phyloP scores from a whole-genome alignment of 345 rosid genomes.

The Cochlearia excelsa region DNA sequence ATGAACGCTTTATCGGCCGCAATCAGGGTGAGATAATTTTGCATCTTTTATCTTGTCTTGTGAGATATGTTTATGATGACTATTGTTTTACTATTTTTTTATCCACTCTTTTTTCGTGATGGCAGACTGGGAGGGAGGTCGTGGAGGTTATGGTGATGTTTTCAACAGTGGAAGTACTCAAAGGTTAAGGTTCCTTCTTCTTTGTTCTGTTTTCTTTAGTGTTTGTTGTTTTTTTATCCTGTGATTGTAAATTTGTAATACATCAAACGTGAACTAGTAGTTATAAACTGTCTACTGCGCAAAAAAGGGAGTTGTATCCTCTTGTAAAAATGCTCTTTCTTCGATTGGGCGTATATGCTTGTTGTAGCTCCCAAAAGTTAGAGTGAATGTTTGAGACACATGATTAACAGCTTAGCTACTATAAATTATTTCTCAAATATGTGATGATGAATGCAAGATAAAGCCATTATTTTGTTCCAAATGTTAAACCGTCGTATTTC shows the following conservation, averaged over 20 bases:
- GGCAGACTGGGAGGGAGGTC: constrained; percentile 81
- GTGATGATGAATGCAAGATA: background rate
- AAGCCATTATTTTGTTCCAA: constrained; percentile 3
- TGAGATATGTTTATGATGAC: constrained; percentile 8
- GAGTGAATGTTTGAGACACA: constrained; percentile 6
- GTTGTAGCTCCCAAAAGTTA: background rate
- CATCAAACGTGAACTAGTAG: constrained; percentile 4
- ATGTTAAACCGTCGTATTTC: constrained; percentile 3
- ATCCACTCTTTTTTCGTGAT: constrained; percentile 17
- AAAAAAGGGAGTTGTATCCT: background rate
- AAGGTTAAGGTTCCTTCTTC: constrained; percentile 49
- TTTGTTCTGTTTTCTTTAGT: constrained; percentile 18
- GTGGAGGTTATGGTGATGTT: constrained; percentile 63
- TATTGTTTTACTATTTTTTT: background rate
- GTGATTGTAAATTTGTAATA: background rate
- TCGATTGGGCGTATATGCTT: background rate
- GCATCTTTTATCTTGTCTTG: constrained; percentile 22
- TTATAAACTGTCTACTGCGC: constrained; percentile 7
- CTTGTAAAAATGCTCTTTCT: background rate
- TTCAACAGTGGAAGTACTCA: constrained; percentile 45
- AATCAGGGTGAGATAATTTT: constrained; percentile 54
- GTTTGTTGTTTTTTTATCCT: constrained; percentile 1
- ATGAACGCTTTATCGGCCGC: constrained; percentile 69
- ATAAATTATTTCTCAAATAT: constrained; percentile 1
- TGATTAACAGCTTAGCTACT: constrained; percentile 9